phyloP scores from a whole-genome alignment of 2,329 filamentous ascomycete species.

The Colletotrichum sp. region DNA sequence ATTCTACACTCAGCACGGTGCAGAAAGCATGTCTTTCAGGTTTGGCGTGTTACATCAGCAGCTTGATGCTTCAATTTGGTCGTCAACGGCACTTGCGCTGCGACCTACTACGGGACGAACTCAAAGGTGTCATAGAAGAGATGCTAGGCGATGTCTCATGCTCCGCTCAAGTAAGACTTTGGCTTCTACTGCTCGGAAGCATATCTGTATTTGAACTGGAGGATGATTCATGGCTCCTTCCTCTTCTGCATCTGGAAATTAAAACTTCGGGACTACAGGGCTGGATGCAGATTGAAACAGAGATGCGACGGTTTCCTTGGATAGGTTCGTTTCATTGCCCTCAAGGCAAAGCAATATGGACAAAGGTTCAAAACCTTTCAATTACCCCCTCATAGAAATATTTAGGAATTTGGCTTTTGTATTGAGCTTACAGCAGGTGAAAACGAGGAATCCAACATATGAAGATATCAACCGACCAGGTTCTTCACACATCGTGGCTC shows the following conservation, averaged over 20 bases:
- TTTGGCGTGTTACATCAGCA: not conserved
- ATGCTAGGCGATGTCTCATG: accelerated
- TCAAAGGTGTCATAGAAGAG: accelerated
- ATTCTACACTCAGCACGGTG: not conserved
- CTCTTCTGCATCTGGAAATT: not conserved
- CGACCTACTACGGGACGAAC: accelerated
- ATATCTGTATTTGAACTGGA: not conserved
- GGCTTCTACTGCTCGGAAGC: accelerated
- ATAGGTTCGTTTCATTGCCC: not conserved
- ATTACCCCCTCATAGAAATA: accelerated
- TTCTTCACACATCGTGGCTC: not conserved
- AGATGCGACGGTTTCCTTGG: not conserved
- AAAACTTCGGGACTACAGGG: not conserved
- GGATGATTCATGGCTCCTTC: not conserved
- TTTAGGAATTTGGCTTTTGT: accelerated
- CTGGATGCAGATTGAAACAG: not conserved
- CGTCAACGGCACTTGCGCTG: not conserved
- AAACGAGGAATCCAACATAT: accelerated
- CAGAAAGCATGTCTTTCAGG: not conserved
- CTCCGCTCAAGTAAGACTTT: not conserved
- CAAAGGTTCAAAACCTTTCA: not conserved
- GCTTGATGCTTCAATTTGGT: not conserved
- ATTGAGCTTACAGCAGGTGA: not conserved
- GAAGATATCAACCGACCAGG: not conserved
- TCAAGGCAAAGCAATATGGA: not conserved